phyloP scores from a whole-genome alignment of 768 basidiomycete genomes.

The Pleurotus sapidus region DNA sequence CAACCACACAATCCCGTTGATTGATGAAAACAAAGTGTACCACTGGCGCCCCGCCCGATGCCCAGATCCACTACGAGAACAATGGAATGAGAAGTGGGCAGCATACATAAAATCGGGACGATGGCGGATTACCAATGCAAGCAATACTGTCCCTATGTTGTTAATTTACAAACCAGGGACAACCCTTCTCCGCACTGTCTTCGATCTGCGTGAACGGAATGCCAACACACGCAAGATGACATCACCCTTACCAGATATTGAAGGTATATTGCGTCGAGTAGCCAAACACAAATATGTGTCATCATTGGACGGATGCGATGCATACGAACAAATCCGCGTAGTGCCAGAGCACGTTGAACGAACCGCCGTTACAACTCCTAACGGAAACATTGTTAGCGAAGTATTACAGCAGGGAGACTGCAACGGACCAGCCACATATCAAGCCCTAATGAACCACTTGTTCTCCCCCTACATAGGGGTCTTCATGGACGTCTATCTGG shows the following conservation, averaged over 20 bases:
- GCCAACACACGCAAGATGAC: slow-evolving; percentile 32
- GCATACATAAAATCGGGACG: slow-evolving; percentile 19
- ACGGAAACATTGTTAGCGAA: slow-evolving; percentile 26
- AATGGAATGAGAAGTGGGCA: slow-evolving; percentile 18
- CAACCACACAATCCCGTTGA: slow-evolving; percentile 22
- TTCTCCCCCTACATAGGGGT: slow-evolving; percentile 24
- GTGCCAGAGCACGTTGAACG: slow-evolving; percentile 20
- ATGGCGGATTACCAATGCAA: slow-evolving; percentile 16
- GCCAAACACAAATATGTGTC: slow-evolving; percentile 24
- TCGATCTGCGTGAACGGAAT: slow-evolving; percentile 34
- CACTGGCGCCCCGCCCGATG: slow-evolving; percentile 19
- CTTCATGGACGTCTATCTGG: slow-evolving; percentile 28
- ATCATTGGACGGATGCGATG: slow-evolving; percentile 33
- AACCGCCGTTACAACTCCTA: slow-evolving; percentile 21
- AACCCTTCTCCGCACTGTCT: slow-evolving; percentile 27
- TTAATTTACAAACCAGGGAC: slow-evolving; percentile 22
- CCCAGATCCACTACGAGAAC: slow-evolving; percentile 16
- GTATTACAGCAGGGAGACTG: slow-evolving; percentile 27
- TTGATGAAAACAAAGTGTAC: slow-evolving; percentile 19
- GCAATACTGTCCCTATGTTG: slow-evolving; percentile 14
- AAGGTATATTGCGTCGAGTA: slow-evolving; percentile 30
- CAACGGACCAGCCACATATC: slow-evolving; percentile 32
- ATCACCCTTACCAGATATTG: slow-evolving; percentile 37
- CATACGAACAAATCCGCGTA: slow-evolving; percentile 35
- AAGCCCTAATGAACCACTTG: slow-evolving; percentile 30